These are phyloP conservation scores for Alternaria burnsii DNA, from an alignment of 2,329 filamentous ascomycete species.

Conservation along the genomic window DNA sequence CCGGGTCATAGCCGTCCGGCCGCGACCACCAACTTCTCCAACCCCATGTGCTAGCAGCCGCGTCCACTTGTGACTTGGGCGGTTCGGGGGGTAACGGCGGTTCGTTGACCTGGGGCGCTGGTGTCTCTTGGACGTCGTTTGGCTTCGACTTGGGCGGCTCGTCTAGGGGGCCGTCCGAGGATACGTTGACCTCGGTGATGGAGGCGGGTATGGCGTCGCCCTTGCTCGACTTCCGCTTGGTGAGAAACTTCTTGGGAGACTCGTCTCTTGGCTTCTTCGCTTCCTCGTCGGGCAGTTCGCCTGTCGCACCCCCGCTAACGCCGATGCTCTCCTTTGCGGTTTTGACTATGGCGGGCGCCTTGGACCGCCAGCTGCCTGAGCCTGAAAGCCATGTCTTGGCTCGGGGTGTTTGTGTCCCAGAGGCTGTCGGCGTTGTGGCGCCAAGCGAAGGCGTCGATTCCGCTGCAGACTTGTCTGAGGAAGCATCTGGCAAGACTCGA, in stretches of 20 bases:
- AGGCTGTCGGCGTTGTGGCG: conserved; percentile 24
- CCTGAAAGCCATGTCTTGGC: conserved; percentile 56
- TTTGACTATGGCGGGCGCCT: conserved; percentile 58
- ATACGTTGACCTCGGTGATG: conserved; percentile 57
- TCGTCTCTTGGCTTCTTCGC: conserved; percentile 37
- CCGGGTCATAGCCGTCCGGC: conserved; percentile 58
- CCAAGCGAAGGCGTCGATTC: conserved; percentile 23
- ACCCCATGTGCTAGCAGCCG: conserved; percentile 36
- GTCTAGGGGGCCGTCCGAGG: conserved; percentile 47
- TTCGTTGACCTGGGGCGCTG: conserved; percentile 32
- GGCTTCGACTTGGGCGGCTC: conserved; percentile 32
- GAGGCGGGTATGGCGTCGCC: conserved; percentile 55
- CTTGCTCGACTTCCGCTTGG: conserved; percentile 57
- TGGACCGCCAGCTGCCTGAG: conserved; percentile 55
- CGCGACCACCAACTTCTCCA: conserved; percentile 63
- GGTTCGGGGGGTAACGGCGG: conserved; percentile 57
- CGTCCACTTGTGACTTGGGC: conserved; percentile 19
- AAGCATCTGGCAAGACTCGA: conserved; percentile 23
- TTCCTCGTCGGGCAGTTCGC: conserved; percentile 48
- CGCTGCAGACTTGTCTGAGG: conserved; percentile 23
- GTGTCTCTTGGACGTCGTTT: conserved; percentile 20
- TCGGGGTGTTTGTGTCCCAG: conserved; percentile 31
- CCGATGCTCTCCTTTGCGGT: conserved; percentile 58
- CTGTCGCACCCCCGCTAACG: conserved; percentile 54
- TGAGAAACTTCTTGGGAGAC: conserved; percentile 50